Base-by-base conservation (phyloP, 2,329 filamentous ascomycete species). In the Aspergillus tamarii region DNA sequence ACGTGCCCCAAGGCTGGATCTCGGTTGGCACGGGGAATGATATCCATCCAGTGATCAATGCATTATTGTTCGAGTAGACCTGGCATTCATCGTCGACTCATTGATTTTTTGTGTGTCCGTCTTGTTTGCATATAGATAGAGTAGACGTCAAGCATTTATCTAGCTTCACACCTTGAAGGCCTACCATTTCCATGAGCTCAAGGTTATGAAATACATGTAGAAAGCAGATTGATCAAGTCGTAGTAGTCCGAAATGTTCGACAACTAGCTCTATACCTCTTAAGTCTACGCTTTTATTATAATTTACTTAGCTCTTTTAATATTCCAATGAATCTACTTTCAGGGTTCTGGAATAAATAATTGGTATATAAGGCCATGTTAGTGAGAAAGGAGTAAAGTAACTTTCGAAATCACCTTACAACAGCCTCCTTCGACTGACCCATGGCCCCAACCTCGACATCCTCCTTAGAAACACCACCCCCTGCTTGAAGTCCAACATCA, bases 401-500 rank as follows among this genome's bases (percentile, higher is more conserved):
- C 28, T 21, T 32, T 52, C 45, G n/a, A 54, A 11, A 55, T 60
- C 43, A 69, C 48, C 60, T 58, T 48, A 66, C 66, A n/a, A 60
- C 63, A 46, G 59, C 54, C 53, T 59, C 54, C n/a, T 16, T 34
- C 14, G 48, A 57, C 59, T 69, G 66, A 46, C 57, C 55, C 39
- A 43, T 59, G 10, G 52, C 50, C 28, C 46, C 57, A 43, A 46
- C 59, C 50, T 67, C 68, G 1, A 72, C 59, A 58, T 67, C 64
- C 45, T 43, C 57, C n/a, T 46, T 64, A 14, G 64, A 63, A 10
- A 61, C 72, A 65, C 75, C 74, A 62, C 79, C 73, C 36, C 68
- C 70, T 34, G 67, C 67, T n/a, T 66, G 66, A 9, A 78, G 66
- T 1, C 83, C 84, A 65, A 86, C 76, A 26, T 79, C 78, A 8